Conservation (phyloP, 2,329 filamentous ascomycete species). For the Ophiocordyceps robertsii region DNA sequence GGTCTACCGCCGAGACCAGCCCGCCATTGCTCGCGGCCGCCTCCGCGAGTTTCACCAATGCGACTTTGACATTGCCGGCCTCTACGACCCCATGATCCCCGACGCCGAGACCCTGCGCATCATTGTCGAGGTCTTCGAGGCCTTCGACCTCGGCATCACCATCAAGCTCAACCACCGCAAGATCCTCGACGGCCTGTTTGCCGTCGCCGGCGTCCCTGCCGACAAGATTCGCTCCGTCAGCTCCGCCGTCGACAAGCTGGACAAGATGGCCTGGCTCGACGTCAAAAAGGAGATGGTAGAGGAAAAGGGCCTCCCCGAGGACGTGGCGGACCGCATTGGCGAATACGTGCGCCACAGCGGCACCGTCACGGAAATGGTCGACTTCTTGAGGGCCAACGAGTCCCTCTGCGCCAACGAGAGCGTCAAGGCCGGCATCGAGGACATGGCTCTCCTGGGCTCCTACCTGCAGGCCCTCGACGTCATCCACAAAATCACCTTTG, state of each 20-base stretch:
- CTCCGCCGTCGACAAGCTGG: conserved; percentile 88
- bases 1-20: conserved; percentile 42
- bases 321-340: conserved; percentile 77
- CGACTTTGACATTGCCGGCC: conserved; percentile 88
- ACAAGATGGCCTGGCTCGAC: conserved; percentile 83
- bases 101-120: conserved; percentile 84
- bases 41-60: conserved; percentile 98
- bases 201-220: conserved; percentile 75
- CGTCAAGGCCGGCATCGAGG: conserved; percentile 66
- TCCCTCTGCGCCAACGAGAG: conserved; percentile 56
- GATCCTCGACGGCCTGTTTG: conserved; percentile 84
- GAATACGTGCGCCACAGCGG: conserved; percentile 72
- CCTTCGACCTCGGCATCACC: conserved; percentile 59
- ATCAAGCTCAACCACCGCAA: conserved; percentile 95
- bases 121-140: conserved; percentile 72
- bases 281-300: conserved; percentile 89
- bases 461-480: conserved; percentile 71
- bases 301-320: conserved; percentile 58
- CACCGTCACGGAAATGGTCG: conserved; percentile 53
- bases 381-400: conserved; percentile 54
- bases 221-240: conserved; percentile 84
- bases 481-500: conserved; percentile 67
- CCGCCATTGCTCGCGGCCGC: conserved; percentile 71
- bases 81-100: conserved; percentile 80
- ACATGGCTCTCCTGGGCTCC: conserved; percentile 67